Evolutionary conservation across 2,329 filamentous ascomycete genomes (phyloP), one percentile per base, ranked within the genome.

Genomic region (Fusarium pseudograminearum): DNA sequence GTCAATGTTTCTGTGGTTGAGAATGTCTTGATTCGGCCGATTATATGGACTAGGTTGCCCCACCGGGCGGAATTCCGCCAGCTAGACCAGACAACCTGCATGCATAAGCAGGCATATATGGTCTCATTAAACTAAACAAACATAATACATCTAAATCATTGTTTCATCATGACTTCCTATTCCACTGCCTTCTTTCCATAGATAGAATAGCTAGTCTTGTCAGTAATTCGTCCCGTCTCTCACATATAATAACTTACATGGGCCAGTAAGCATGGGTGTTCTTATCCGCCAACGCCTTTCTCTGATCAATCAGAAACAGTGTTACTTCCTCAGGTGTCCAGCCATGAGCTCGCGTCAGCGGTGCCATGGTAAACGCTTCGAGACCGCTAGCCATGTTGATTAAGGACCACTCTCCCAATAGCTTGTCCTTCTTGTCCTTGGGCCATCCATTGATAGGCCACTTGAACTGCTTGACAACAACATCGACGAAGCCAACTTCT

Each of bases 401-500:
- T 9, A 46, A 50, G 24, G 53, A 69, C 67, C 67, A 73, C 15
- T 53, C 46, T 11, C 71, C 69, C 11, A 73, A 52, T 2, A 69
- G 18, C 53, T 71, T 73, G 9, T 59, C 33, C 16, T 61, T 52
- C 15, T 60, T 58, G 22, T 73, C 71, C 26, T 33, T 42, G 3
- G 71, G 67, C 61, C 71, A 74, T 3, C 61, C 22, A 7, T 72
- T 73, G 7, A 53, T 71, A 5, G 71, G 71, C 71, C 71, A 70
- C 41, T 61, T 74, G 34, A 60, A 67, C n/a, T 44, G 28, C 22
- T 60, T 57, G 14, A 65, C 28, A 4, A 65, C 44, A 2, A 74
- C 40, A 33, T 74, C 60, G 1, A 67, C 55, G 22, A 72, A 77
- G 4, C 70, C 75, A 4, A 68, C 65, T 14, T 68, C 42, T 4